Evolutionary conservation across 768 basidiomycete species (phyloP).

Genomic region (Tulasnella sp.): DNA sequence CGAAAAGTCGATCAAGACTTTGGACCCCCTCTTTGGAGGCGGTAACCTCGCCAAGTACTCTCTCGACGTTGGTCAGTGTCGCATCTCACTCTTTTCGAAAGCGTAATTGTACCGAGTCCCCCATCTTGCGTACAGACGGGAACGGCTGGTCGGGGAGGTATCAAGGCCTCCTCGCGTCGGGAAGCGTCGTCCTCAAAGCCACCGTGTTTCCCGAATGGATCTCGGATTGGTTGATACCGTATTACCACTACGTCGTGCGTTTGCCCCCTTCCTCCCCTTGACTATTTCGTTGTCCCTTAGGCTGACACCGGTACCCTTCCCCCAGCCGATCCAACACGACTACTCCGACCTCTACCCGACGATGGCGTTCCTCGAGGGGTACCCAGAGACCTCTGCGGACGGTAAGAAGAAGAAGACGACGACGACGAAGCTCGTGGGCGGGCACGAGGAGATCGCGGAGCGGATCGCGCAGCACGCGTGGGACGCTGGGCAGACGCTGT

Average conservation of each 20-base stretch:
- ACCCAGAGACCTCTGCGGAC: constrained; percentile 20
- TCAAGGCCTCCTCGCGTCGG: constrained; percentile 24
- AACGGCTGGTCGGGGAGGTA: constrained; percentile 29
- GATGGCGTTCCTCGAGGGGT: constrained; percentile 61
- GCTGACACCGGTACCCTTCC: too few species aligned
- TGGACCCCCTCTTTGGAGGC: background rate
- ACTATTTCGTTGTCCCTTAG: background rate
- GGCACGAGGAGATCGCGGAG: constrained; percentile 46
- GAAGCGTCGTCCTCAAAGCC: constrained; percentile 25
- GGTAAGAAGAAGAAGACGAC: background rate
- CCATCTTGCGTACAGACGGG: constrained; percentile 22
- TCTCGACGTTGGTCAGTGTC: constrained; percentile 13
- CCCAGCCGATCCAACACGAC: constrained; percentile 43
- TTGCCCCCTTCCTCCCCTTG: background rate
- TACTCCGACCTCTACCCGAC: constrained; percentile 58
- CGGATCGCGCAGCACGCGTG: constrained; percentile 46
- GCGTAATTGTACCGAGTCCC: background rate
- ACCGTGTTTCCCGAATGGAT: constrained; percentile 28
- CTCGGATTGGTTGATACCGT: constrained; percentile 27
- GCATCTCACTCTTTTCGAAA: background rate
- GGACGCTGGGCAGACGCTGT: constrained; percentile 43
- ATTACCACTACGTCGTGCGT: constrained; percentile 29
- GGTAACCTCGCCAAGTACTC: background rate
- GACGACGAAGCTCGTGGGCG: constrained; percentile 35
- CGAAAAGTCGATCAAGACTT: constrained; percentile 21